A percentile compares a stretch with the other conserved stretches of the same genome.
Evolutionary conservation across 2,329 filamentous ascomycete species (phyloP).

Genomic region (Curvularia hawaiiensis): DNA sequence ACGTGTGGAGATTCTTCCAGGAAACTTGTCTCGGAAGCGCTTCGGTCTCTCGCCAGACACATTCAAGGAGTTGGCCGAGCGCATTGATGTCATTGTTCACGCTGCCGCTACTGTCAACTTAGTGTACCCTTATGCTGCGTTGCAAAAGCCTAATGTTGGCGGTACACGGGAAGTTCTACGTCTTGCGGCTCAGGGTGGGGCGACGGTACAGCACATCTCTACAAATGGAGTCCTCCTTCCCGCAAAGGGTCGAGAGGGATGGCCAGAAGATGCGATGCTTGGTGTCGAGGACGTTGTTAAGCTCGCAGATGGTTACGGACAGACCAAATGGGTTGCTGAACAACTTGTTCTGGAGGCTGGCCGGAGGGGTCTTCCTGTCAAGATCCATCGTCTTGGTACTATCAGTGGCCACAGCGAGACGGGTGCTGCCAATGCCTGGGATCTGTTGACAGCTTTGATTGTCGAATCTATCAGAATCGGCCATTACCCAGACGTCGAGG

Average conservation of each 20-base stretch:
- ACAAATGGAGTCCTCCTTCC: constrained; percentile 80
- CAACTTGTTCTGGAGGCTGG: constrained; percentile 73
- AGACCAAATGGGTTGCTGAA: constrained; percentile 83
- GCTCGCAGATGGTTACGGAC: constrained; percentile 74
- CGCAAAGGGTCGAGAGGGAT: constrained; percentile 64
- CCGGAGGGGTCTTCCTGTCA: constrained; percentile 70
- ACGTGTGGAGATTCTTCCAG: constrained; percentile 75
- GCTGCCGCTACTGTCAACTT: constrained; percentile 75
- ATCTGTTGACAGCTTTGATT: constrained; percentile 75
- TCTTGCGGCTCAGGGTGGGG: constrained; percentile 68
- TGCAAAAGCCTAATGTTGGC: constrained; percentile 76
- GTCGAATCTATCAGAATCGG: constrained; percentile 79
- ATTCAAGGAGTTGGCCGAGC: constrained; percentile 68
- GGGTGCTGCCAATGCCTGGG: constrained; percentile 78
- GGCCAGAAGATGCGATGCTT: constrained; percentile 72
- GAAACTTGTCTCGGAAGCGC: constrained; percentile 70
- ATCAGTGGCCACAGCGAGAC: constrained; percentile 78
- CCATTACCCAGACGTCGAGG: constrained; percentile 70
- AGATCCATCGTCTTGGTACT: constrained; percentile 75
- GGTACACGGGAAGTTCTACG: constrained; percentile 78
- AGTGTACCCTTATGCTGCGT: constrained; percentile 79
- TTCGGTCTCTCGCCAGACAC: constrained; percentile 70
- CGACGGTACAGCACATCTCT: constrained; percentile 78
- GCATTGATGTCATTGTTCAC: constrained; percentile 76
- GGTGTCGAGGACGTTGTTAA: constrained; percentile 70